These are phyloP conservation scores for Ophiostoma piceae DNA, from an alignment of 2,329 filamentous ascomycete genomes.

Conservation along the genomic window DNA sequence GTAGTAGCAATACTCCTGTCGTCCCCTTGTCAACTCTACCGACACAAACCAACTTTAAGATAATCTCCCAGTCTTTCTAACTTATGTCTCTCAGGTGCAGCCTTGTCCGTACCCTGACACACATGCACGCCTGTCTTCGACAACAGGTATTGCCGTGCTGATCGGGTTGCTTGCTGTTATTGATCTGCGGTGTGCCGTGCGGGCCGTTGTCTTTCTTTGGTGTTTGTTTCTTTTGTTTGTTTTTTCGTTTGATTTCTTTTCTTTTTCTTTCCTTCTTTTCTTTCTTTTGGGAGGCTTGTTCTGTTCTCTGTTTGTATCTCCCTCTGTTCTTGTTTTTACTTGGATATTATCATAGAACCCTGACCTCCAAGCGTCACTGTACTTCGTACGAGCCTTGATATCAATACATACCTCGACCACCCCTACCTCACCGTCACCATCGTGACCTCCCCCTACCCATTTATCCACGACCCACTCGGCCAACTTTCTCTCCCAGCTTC, in stretches of 20 bases:
- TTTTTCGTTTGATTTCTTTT: neutral
- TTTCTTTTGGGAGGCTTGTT: neutral
- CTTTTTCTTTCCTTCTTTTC: neutral
- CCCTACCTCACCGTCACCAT: neutral
- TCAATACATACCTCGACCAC: no score
- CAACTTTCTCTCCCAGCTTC: slow-evolving; percentile 8
- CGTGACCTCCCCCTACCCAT: slow-evolving; percentile 8
- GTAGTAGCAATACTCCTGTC: neutral
- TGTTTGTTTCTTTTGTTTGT: neutral
- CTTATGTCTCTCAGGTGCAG: neutral
- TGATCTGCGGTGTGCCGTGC: slow-evolving; percentile 25
- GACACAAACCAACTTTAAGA: neutral
- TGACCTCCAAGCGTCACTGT: neutral
- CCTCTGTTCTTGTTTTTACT: neutral
- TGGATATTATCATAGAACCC: neutral
- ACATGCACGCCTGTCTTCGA: neutral
- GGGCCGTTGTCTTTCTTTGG: slow-evolving; percentile 16
- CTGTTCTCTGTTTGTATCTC: neutral
- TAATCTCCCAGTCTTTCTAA: no score
- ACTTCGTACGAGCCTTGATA: neutral
- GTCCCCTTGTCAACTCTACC: neutral
- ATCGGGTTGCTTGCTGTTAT: neutral
- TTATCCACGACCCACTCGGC: neutral
- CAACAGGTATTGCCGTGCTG: neutral
- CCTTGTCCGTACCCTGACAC: neutral